These are phyloP conservation scores for Diaporthe sp. DNA, from an alignment of 2,329 filamentous ascomycete genomes.

Conservation along the genomic window DNA sequence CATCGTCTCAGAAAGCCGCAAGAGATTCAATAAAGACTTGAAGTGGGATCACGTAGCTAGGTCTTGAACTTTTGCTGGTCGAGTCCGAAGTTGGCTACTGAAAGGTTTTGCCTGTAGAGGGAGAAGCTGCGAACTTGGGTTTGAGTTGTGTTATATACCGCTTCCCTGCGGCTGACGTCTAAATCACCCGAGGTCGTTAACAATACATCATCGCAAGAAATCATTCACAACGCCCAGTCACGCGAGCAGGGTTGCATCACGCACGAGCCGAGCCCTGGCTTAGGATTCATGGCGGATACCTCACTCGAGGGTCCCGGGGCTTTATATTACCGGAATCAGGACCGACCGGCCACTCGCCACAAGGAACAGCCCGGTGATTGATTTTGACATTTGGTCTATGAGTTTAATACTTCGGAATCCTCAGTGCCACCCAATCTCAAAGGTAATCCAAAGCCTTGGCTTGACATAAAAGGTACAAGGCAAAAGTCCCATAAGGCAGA, in stretches of 20 bases:
- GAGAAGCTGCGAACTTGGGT: neutral
- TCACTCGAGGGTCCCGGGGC: neutral
- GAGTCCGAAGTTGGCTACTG: neutral
- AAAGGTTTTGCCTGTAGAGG: neutral
- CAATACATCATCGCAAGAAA: neutral
- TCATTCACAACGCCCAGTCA: neutral
- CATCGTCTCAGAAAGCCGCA: neutral
- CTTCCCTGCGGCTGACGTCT: neutral
- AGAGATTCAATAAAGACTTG: no score
- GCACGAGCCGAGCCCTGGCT: neutral
- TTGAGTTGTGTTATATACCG: neutral
- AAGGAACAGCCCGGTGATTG: neutral
- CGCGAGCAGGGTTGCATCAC: neutral
- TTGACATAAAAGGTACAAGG: neutral
- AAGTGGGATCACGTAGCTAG: neutral
- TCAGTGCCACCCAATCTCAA: neutral
- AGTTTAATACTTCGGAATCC: neutral
- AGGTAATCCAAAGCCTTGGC: neutral
- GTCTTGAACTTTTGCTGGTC: neutral
- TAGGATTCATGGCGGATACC: neutral
- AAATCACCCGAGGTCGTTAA: neutral
- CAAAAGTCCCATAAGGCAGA: neutral
- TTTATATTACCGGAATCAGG: neutral
- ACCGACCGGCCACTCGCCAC: neutral
- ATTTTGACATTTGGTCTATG: neutral